Conservation (phyloP, 176 grass and related monocot genomes). For the Eleusine indica region DNA sequence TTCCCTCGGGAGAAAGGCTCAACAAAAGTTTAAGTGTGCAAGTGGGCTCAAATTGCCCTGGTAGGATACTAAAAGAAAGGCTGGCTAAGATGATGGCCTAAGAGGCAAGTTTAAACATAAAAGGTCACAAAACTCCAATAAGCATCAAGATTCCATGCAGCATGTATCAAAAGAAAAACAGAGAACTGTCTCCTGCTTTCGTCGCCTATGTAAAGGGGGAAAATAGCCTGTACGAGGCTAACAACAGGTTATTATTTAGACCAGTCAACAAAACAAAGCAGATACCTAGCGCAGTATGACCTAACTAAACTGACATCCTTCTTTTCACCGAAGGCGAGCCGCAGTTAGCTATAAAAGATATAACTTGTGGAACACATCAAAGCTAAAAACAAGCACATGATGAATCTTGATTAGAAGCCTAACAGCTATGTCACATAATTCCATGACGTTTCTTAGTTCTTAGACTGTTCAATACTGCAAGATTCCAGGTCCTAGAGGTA, state of each 20-base stretch:
- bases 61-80: conserved; percentile 55
- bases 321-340: conserved; percentile 18
- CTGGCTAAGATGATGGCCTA: conserved; percentile 56
- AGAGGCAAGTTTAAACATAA: conserved; percentile 40
- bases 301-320: conserved; percentile 42
- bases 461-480: conserved; percentile 24
- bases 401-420: conserved; percentile 47
- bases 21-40: conserved; percentile 45
- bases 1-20: conserved; percentile 50
- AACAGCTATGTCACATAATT: conserved; percentile 24
- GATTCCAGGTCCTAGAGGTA: conserved; percentile 25
- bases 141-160: conserved; percentile 52
- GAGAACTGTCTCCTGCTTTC: conserved; percentile 48
- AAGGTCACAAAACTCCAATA: conserved; percentile 53
- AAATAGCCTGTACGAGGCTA: conserved; percentile 33
- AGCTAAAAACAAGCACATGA: conserved; percentile 41
- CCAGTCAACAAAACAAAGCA: conserved; percentile 45
- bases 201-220: conserved; percentile 33
- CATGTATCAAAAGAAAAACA: conserved; percentile 44
- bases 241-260: conserved; percentile 38
- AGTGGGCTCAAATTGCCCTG: conserved; percentile 48
- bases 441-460: conserved; percentile 26
- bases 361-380: conserved; percentile 38
- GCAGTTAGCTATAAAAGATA: conserved; percentile 24
- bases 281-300: conserved; percentile 42